phyloP scores from a whole-genome alignment of 306 rosid genomes.

The Rosa lucieae region DNA sequence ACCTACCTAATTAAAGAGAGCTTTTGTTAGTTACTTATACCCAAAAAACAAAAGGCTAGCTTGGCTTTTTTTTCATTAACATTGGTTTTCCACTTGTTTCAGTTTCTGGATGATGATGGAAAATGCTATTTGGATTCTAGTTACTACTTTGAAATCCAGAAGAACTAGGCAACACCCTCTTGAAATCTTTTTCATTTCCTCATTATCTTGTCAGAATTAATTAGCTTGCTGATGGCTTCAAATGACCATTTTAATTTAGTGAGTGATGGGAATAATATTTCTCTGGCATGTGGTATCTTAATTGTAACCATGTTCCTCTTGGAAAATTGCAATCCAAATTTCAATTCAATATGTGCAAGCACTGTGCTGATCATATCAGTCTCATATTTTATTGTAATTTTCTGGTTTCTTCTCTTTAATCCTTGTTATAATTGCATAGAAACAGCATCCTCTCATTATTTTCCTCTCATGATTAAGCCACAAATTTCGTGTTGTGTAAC shows the following conservation, averaged over 20 bases:
- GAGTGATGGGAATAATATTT: constrained; percentile 5
- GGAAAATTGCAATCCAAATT: constrained; percentile 33
- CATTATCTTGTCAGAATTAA: neutral
- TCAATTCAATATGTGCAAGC: constrained; percentile 22
- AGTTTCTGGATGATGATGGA: constrained; percentile 92
- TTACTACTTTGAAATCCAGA: constrained; percentile 82
- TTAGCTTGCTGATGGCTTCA: constrained; percentile 18
- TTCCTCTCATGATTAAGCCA: neutral
- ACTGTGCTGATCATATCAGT: constrained; percentile 5
- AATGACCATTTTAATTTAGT: constrained; percentile 6
- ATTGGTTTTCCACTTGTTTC: constrained; percentile 7
- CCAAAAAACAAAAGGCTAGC: neutral
- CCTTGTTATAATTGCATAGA: neutral
- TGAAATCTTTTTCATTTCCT: constrained; percentile 24
- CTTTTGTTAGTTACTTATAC: neutral
- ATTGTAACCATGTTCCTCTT: constrained; percentile 18
- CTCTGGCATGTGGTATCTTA: constrained; percentile 36
- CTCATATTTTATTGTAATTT: neutral
- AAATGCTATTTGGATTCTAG: constrained; percentile 75
- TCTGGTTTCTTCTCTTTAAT: neutral
- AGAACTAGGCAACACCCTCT: constrained; percentile 60
- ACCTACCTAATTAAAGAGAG: neutral
- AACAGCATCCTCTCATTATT: neutral
- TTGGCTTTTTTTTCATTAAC: neutral
- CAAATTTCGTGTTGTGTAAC: no score